phyloP scores from a whole-genome alignment of 2,329 filamentous ascomycete genomes.

The Sporothrix variecibatus region DNA sequence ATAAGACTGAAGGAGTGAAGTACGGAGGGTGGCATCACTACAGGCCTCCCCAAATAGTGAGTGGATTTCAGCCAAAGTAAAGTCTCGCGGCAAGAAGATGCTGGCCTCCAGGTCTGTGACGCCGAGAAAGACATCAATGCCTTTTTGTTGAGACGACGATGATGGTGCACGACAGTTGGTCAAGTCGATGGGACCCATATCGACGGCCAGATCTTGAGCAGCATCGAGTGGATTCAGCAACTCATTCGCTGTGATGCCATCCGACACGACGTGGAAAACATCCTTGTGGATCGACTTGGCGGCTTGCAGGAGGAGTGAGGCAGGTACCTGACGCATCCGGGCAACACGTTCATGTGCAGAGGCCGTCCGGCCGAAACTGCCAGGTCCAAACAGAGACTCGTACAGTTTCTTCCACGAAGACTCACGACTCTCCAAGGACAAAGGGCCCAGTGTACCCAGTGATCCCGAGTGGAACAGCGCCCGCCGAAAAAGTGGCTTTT shows the following conservation, averaged over 20 bases:
- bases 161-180: not conserved
- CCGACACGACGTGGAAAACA: not conserved
- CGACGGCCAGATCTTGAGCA: not conserved
- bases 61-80: not conserved
- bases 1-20: not conserved
- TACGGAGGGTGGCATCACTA: not conserved
- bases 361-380: not conserved
- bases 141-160: not conserved
- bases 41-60: not conserved
- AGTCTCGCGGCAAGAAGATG: not conserved
- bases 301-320: not conserved
- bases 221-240: not conserved
- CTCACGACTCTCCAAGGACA: not conserved
- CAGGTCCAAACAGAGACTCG: not conserved
- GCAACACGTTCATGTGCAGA: not conserved
- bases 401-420: not conserved
- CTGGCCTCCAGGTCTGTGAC: slow-evolving; percentile 1
- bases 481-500: slow-evolving; percentile 15
- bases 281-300: not conserved
- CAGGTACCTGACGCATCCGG: not conserved
- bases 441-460: slow-evolving; percentile 6
- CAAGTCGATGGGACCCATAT: not conserved
- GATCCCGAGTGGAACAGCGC: slow-evolving; percentile 16
- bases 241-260: not conserved
- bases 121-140: slow-evolving; percentile 9